Evolutionary conservation across 2,329 filamentous ascomycete genomes (phyloP).

Genomic region (Colletotrichum australisinense): DNA sequence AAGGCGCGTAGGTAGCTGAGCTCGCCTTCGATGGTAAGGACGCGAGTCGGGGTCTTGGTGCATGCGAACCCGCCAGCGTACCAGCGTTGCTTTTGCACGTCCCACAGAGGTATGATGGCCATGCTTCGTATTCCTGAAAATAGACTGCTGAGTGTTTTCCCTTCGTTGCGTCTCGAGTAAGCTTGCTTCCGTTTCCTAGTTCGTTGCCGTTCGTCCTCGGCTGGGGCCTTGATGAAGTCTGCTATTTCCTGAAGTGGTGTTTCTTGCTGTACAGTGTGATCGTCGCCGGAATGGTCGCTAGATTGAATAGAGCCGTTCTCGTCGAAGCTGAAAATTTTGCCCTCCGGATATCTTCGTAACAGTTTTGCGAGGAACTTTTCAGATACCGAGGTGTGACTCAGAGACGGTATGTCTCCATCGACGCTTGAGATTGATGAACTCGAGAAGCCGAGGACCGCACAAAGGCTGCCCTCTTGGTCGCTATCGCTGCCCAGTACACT

Average conservation of each 20-base stretch:
- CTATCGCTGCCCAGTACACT: background rate
- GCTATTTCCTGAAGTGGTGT: background rate
- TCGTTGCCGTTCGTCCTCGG: background rate
- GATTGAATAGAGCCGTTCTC: slow-evolving; percentile 48
- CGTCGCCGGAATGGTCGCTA: slow-evolving; percentile 44
- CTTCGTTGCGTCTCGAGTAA: slow-evolving; percentile 40
- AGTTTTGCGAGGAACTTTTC: slow-evolving; percentile 54
- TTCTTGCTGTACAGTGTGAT: background rate
- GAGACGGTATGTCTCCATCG: slow-evolving; percentile 39
- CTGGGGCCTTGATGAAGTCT: background rate
- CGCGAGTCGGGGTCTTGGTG: slow-evolving; percentile 54
- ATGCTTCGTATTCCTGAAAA: slow-evolving; percentile 59
- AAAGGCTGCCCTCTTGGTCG: slow-evolving; percentile 29
- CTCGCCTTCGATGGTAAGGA: slow-evolving; percentile 59
- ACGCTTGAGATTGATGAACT: slow-evolving; percentile 47
- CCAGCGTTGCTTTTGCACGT: slow-evolving; percentile 57
- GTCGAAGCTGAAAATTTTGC: slow-evolving; percentile 58
- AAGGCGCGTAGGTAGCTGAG: slow-evolving; percentile 64
- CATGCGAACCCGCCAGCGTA: slow-evolving; percentile 62
- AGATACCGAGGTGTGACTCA: slow-evolving; percentile 42
- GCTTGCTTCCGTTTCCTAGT: background rate
- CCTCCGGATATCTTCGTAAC: slow-evolving; percentile 56
- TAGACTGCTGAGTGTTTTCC: slow-evolving; percentile 43
- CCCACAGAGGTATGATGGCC: slow-evolving; percentile 61
- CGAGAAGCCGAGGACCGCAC: slow-evolving; percentile 53